Conservation (phyloP, 306 rosid species). For the Lathyrus tuberosus region DNA sequence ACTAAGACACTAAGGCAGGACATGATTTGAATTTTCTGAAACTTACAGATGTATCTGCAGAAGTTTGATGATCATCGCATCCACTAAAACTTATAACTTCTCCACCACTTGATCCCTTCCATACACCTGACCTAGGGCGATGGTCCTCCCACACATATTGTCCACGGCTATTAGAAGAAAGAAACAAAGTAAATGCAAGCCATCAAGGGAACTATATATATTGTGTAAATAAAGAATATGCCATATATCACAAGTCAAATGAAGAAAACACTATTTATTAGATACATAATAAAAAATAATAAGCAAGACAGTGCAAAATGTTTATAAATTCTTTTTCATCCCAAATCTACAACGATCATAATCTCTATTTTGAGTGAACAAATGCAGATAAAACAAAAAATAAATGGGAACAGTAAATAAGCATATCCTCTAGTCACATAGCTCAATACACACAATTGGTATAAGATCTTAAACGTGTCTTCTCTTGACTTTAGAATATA, state of each 20-base stretch:
- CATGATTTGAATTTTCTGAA: conserved; percentile 24
- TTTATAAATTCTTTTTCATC: conserved; percentile 15
- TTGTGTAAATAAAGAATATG: conserved; percentile 7
- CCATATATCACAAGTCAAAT: neutral
- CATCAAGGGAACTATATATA: neutral
- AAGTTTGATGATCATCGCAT: conserved; percentile 90
- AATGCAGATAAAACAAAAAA: conserved; percentile 11
- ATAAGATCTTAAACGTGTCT: conserved; percentile 3
- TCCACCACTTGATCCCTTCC: conserved; percentile 97
- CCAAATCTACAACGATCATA: conserved; percentile 6
- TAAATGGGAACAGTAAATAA: neutral
- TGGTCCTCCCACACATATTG: conserved; percentile 94
- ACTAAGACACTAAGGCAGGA: neutral
- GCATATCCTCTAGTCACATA: conserved; percentile 16
- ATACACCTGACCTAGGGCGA: conserved; percentile 87
- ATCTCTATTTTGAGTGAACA: conserved; percentile 10
- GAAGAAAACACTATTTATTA: neutral
- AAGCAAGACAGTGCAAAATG: neutral
- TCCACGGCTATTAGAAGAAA: conserved; percentile 59
- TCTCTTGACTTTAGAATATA: conserved; percentile 8
- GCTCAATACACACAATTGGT: neutral
- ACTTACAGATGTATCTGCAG: conserved; percentile 97
- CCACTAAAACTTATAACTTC: conserved; percentile 94
- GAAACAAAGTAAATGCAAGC: conserved; percentile 9
- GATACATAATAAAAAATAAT: neutral